These are phyloP conservation scores for Vitis labrusca DNA, from an alignment of 164 flowering plant genomes.

Conservation along the genomic window DNA sequence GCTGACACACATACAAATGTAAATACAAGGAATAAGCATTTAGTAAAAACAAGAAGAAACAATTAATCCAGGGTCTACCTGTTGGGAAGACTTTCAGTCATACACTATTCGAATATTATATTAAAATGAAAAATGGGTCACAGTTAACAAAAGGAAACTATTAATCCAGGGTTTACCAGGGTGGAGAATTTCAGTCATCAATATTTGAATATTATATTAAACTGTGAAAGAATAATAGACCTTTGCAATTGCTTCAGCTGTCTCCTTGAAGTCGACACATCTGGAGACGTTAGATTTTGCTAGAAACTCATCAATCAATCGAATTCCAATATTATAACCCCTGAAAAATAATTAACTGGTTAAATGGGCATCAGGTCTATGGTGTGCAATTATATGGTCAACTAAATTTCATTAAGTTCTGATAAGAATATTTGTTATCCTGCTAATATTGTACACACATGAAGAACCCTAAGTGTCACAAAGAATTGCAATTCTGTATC, in stretches of 20 bases:
- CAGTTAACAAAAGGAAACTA: neutral
- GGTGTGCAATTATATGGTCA: too few relatives aligned
- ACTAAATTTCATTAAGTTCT: too few relatives aligned
- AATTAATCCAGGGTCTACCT: too few relatives aligned
- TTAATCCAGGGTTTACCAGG: neutral
- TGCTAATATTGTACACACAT: too few relatives aligned
- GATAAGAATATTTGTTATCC: too few relatives aligned
- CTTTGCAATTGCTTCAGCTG: slow-evolving; percentile 97
- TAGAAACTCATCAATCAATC: slow-evolving; percentile 89
- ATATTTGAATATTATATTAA: neutral
- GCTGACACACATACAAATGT: too few relatives aligned
- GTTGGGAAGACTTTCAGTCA: too few relatives aligned
- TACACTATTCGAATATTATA: too few relatives aligned
- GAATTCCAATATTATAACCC: slow-evolving; percentile 96
- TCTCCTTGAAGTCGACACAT: slow-evolving; percentile 94
- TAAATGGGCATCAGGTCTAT: neutral
- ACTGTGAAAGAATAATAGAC: slow-evolving; percentile 26
- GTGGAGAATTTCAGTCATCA: neutral
- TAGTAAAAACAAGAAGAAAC: too few relatives aligned
- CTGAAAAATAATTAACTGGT: slow-evolving; percentile 37
- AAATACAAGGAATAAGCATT: too few relatives aligned
- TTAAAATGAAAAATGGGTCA: neutral
- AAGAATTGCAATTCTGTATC: too few relatives aligned
- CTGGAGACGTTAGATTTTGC: slow-evolving; percentile 89
- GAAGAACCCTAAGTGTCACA: too few relatives aligned